Base-by-base conservation (phyloP, 2,329 filamentous ascomycete species). In the Colletotrichum limetticola region DNA sequence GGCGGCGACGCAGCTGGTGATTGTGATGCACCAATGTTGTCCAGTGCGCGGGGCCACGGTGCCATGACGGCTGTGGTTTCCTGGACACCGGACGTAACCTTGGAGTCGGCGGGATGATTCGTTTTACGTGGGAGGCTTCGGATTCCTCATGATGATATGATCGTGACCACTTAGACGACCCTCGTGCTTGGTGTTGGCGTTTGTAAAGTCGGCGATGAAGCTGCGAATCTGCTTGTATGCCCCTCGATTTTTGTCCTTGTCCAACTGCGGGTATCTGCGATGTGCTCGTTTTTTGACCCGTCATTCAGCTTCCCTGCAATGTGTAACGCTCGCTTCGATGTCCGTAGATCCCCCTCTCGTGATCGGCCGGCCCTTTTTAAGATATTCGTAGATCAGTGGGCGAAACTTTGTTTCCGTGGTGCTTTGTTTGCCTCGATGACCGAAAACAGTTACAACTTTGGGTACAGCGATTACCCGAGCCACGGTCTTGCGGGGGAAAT, bases 51-150 rank as follows among this genome's bases (percentile, higher is more conserved):
- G 28, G 60, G 35, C 71, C 66, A 71, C 24, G 71, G 71, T 49
- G 71, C 71, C 71, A 73, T 73, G 67, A 26, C 71, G 66, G 46
- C 59, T 71, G 28, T 37, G 66, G 14, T 57, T 59, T 42, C 70
- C 70, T 26, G 26, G 59, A 26, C 24, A 59, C 66, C 42, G n/a
- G 52, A 35, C 52, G 52, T 14, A n/a, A 28, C 66, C 55, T 26
- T 19, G 60, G 19, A 32, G 52, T 71, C 66, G 37, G 65, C 46
- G 46, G 46, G 22, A 57, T 9, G 30, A 37, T 6, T 70, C 16
- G 49, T 26, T 71, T 73, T 52, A 73, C 66, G 71, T 73, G 60
- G 66, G 66, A 61, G 71, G 71, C 71, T 71, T 66, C 56, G 71
- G 71, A 61, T 70, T 71, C 71, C 71, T 66, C 71, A 73, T 73